Base-by-base conservation (phyloP, 768 basidiomycete species). In the Antrodiella citrinella region DNA sequence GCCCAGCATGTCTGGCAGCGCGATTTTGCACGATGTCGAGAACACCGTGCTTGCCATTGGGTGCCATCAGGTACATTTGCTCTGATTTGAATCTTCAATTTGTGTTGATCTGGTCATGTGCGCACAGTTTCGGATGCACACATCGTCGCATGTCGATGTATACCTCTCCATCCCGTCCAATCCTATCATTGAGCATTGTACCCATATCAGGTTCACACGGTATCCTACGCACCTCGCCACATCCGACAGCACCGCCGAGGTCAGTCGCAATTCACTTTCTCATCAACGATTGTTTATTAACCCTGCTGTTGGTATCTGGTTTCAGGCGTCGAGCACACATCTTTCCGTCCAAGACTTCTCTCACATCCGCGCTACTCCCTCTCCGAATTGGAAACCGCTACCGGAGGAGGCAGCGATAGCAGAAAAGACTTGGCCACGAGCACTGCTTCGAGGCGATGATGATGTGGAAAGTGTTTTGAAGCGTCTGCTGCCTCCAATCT, bases 51-150 rank as follows among this genome's bases (percentile, higher is more conserved):
- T 94, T n/a, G 77, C 79, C 10, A 67, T 87, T 3, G 83, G 80
- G 1, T 86, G 86, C 57, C 91, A 90, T 60, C 92, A 95, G 76
- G 92, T 91, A 59, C 23, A 67, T 30, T 7, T 11, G 10, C 35
- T n/a, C n/a, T n/a, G 10, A 38, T 38, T 38, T 38, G 18, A 10
- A 38, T 38, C 35, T 38, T 18, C 35, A 18, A n/a, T n/a, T n/a
- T 38, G 35, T 10, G 35, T 18, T 10, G 35, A 10, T 38, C 35
- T 38, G 35, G 18, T 38, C 10, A 18, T 10, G 10, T 10, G 10
- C 39, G 18, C 45, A 13, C 61, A 95, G 92, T 91, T 92, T 62
- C 82, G 92, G 41, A 91, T 95, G 79, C 92, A 94, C 62, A 72
- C 75, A 18, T 91, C 91, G 1, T 71, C 61, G 0, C 52, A 69